Percentiles rank a stretch among this genome's conserved stretches.
Evolutionary conservation across 73 alveolate genomes (phyloP).

Genomic region (Symbiodinium natans): DNA sequence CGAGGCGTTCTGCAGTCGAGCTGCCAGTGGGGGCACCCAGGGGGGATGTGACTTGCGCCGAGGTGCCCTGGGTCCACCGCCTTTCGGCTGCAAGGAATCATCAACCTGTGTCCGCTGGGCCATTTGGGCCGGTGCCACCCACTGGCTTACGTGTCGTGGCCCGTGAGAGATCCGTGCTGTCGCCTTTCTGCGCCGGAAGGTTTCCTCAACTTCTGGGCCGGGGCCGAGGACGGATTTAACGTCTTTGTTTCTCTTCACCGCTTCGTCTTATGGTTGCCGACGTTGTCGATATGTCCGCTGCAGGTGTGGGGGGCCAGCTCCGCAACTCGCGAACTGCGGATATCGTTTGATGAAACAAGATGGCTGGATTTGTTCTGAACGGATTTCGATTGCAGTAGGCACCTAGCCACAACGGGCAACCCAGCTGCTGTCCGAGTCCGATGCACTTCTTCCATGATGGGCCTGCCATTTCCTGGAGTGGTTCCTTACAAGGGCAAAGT

Average conservation of each 20-base stretch:
- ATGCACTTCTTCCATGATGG: too few relatives aligned
- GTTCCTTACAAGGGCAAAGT: too few relatives aligned
- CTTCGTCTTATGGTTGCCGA: not conserved
- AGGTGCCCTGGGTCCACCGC: conserved; percentile 93
- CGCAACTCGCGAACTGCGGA: conserved; percentile 28
- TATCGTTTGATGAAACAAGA: not conserved
- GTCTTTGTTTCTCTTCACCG: too few relatives aligned
- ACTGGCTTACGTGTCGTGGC: too few relatives aligned
- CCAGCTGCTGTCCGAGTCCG: too few relatives aligned
- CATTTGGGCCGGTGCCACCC: too few relatives aligned
- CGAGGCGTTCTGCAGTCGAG: not conserved
- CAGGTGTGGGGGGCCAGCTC: conserved; percentile 44
- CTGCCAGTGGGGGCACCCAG: not conserved
- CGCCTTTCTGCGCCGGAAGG: not conserved
- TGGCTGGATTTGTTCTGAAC: not conserved
- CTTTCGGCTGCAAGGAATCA: not conserved
- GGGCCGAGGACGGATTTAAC: conserved; percentile 41
- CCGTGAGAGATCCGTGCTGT: too few relatives aligned
- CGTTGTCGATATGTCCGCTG: too few relatives aligned
- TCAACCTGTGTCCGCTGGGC: not conserved
- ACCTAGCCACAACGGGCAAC: too few relatives aligned
- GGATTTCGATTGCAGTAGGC: too few relatives aligned
- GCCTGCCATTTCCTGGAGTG: too few relatives aligned
- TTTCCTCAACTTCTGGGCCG: conserved; percentile 88
- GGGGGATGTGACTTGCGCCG: too few relatives aligned